Percentiles rank a stretch among this genome's conserved stretches.
These are phyloP conservation scores for Aspergillus sclerotiicarbonarius DNA, from an alignment of 495 filamentous ascomycete genomes.

Conservation along the genomic window DNA sequence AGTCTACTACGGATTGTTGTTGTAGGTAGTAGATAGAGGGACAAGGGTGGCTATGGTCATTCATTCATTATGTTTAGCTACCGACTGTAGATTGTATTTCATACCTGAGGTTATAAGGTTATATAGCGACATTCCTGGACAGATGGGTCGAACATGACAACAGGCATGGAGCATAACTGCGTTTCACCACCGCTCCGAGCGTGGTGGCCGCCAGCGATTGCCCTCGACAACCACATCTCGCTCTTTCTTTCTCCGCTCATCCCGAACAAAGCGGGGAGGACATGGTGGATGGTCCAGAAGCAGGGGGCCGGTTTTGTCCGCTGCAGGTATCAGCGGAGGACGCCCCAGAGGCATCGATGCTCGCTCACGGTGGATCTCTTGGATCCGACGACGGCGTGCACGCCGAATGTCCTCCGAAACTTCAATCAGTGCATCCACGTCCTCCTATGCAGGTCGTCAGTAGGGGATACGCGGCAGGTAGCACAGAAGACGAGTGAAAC, in stretches of 20 bases:
- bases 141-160: too few species aligned
- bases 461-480: conserved; percentile 18
- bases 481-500: conserved; percentile 29
- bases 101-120: too few species aligned
- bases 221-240: conserved; percentile 22
- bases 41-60: too few species aligned
- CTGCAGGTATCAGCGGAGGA: conserved; percentile 1
- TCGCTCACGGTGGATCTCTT: conserved; percentile 80
- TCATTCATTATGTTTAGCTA: too few species aligned
- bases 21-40: too few species aligned
- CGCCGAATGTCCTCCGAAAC: conserved; percentile 78
- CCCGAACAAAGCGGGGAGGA: conserved; percentile 18
- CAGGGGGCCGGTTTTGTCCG: conserved; percentile 9
- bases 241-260: conserved; percentile 20
- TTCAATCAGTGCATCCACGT: conserved; percentile 78
- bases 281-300: conserved; percentile 9
- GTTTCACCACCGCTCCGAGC: conserved; percentile 17
- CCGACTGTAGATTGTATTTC: too few species aligned
- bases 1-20: too few species aligned
- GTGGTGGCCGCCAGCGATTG: conserved; percentile 1
- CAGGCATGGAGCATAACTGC: too few species aligned
- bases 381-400: conserved; percentile 70
- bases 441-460: conserved; percentile 57
- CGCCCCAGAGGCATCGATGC: conserved; percentile 38
- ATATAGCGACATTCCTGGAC: too few species aligned